A percentile compares a stretch with the other conserved stretches of the same genome.
phyloP scores from a whole-genome alignment of 495 filamentous ascomycete genomes.

The Xylaria sp. region DNA sequence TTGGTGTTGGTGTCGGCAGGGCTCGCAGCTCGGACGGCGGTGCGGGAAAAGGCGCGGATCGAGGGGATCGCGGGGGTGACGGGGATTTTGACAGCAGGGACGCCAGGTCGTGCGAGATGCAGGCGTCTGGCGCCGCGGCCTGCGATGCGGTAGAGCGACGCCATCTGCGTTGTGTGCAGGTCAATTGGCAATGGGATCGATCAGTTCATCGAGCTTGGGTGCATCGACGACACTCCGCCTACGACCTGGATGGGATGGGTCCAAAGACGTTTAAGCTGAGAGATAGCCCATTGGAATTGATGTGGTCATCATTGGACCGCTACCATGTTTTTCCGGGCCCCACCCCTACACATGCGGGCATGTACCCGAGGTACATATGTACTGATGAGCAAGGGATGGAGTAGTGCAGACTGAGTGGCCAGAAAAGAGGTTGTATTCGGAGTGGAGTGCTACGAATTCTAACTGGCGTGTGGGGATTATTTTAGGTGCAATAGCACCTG shows the following conservation, averaged over 20 bases:
- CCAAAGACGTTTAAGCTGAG: constrained; percentile 13
- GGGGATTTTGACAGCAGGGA: too few relatives aligned
- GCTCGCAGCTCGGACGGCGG: constrained; percentile 67
- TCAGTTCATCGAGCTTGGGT: constrained; percentile 30
- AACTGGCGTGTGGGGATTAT: too few relatives aligned
- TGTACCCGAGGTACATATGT: too few relatives aligned
- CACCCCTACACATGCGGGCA: too few relatives aligned
- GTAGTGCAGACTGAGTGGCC: too few relatives aligned
- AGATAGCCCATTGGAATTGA: constrained; percentile 35
- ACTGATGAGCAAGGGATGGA: too few relatives aligned
- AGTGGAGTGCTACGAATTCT: too few relatives aligned
- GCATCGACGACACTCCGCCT: constrained; percentile 26
- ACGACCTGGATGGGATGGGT: background rate
- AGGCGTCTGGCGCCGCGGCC: constrained; percentile 63
- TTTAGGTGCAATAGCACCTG: too few relatives aligned
- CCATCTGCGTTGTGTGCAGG: constrained; percentile 46
- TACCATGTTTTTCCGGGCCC: constrained; percentile 33
- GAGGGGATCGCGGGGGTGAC: too few relatives aligned
- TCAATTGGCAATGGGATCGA: constrained; percentile 34
- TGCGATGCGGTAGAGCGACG: constrained; percentile 61
- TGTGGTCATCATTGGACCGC: constrained; percentile 44
- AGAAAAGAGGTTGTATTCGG: too few relatives aligned
- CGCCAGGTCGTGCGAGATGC: constrained; percentile 46
- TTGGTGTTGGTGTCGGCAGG: too few relatives aligned
- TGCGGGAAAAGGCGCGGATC: constrained; percentile 70